These are phyloP conservation scores for Salix udensis DNA, from an alignment of 345 rosid species.

Conservation along the genomic window DNA sequence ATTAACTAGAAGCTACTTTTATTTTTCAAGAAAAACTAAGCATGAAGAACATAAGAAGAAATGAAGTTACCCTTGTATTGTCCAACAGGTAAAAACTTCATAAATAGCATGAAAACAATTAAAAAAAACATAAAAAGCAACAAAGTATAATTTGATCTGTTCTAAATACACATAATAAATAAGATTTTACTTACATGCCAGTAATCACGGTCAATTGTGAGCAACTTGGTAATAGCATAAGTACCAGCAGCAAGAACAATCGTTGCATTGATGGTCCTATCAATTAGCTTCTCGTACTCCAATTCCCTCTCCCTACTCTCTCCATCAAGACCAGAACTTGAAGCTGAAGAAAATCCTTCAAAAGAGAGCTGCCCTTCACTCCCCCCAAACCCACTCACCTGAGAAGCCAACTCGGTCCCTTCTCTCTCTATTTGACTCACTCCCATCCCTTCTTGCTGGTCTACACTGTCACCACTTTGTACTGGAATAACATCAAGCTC, in stretches of 20 bases:
- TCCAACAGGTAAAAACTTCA: neutral
- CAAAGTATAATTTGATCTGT: neutral
- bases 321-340: constrained; percentile 22
- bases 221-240: constrained; percentile 77
- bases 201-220: constrained; percentile 80
- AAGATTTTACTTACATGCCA: constrained; percentile 64
- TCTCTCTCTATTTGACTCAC: constrained; percentile 48
- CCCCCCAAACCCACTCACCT: constrained; percentile 56
- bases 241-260: constrained; percentile 81
- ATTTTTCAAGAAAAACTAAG: neutral
- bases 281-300: constrained; percentile 52
- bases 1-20: neutral
- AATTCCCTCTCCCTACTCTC: constrained; percentile 28
- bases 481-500: constrained; percentile 62
- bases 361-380: constrained; percentile 63
- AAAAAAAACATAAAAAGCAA: neutral
- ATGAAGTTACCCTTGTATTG: neutral
- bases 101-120: neutral
- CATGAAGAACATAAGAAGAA: neutral
- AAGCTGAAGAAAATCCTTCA: constrained; percentile 65
- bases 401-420: constrained; percentile 42
- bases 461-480: constrained; percentile 49
- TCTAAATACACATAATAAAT: neutral
- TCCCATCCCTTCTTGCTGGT: constrained; percentile 54
- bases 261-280: constrained; percentile 68